Percentiles rank a stretch among this genome's conserved stretches.
Evolutionary conservation across 1,284 basidiomycete species (phyloP).

Genomic region (Ganoderma leucocontextum): DNA sequence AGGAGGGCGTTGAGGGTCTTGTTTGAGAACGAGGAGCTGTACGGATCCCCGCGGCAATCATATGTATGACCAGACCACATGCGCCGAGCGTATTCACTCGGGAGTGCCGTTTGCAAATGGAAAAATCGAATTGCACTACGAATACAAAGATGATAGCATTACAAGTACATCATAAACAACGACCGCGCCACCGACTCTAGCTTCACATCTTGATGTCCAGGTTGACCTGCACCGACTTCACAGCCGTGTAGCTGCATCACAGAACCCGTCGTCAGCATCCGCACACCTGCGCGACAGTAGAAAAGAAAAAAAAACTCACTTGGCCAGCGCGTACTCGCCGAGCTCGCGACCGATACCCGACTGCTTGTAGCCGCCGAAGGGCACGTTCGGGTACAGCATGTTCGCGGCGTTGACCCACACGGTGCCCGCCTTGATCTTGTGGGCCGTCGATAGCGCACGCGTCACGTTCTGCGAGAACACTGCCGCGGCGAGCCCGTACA

Average conservation of each 20-base stretch:
- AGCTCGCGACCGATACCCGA: slow-evolving; percentile 87
- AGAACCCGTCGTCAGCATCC: slow-evolving; percentile 25
- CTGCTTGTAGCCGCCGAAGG: slow-evolving; percentile 93
- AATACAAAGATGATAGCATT: slow-evolving; percentile 6
- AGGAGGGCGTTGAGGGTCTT: not conserved
- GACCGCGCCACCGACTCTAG: not conserved
- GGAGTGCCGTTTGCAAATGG: not conserved
- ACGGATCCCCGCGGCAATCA: not conserved
- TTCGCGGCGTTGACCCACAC: slow-evolving; percentile 85
- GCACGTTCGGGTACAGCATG: slow-evolving; percentile 68
- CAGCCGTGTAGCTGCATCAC: slow-evolving; percentile 74
- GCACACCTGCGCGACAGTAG: not conserved
- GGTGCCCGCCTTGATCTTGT: slow-evolving; percentile 85
- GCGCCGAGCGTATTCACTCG: too few relatives aligned
- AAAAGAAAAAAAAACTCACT: slow-evolving; percentile 54
- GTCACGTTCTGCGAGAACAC: slow-evolving; percentile 87
- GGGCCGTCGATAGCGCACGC: slow-evolving; percentile 78
- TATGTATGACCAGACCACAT: too few relatives aligned
- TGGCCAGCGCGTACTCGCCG: slow-evolving; percentile 81
- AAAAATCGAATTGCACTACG: slow-evolving; percentile 1
- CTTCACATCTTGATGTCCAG: slow-evolving; percentile 45
- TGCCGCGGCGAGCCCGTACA: slow-evolving; percentile 84
- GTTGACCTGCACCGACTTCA: slow-evolving; percentile 90
- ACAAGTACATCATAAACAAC: slow-evolving; percentile 5
- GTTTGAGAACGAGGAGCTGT: not conserved